Evolutionary conservation across 441 rosid species (phyloP), one percentile per base, ranked within the genome.

Genomic region (Viola pubescens): DNA sequence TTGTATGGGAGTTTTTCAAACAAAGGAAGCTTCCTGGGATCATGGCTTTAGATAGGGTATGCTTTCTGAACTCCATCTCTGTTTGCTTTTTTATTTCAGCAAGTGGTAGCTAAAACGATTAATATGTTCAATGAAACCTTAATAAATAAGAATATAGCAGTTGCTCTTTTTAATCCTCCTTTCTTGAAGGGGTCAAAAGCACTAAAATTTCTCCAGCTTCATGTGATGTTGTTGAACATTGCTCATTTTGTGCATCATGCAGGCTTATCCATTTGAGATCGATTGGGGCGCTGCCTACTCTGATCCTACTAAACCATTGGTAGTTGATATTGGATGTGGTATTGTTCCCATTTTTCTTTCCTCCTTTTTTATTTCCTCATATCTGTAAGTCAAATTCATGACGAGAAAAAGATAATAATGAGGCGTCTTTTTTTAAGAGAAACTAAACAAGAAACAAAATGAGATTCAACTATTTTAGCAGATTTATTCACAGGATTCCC

Each of bases 251-350:
- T 66, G 52, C 62, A 49, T 41, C 61, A 4, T 80, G 83, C 81
- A 87, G 94, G 90, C 88, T 55, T 81, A 75, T 46, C 88, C 87
- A 48, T 75, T 76, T 41, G 54, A 67, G 61, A 70, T 87, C 58
- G 78, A 87, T 61, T 87, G 94, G 90, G 72, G 50, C 43, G 54
- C 68, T 64, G 77, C 69, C 42, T 82, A 76, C 56, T 41, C 9
- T 41, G 65, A 81, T 69, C 74, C 84, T 38, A 60, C 77, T 63
- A 81, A 66, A 60, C 84, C 87, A 34, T 76, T 87, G 78, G 76
- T 78, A 26, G 85, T 87, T 65, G 94, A 84, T 73, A 75, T 84
- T 69, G 88, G 94, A 79, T 76, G 90, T 42, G 90, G 90, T 84
- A 77, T 56, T 47, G 13, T 10, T 14, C 10, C 7, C 2, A 9